A percentile compares a stretch with the other conserved stretches of the same genome.
These are phyloP conservation scores for Spizellomyces sp. DNA, from an alignment of 192 early-diverging fungal genomes.

Conservation along the genomic window DNA sequence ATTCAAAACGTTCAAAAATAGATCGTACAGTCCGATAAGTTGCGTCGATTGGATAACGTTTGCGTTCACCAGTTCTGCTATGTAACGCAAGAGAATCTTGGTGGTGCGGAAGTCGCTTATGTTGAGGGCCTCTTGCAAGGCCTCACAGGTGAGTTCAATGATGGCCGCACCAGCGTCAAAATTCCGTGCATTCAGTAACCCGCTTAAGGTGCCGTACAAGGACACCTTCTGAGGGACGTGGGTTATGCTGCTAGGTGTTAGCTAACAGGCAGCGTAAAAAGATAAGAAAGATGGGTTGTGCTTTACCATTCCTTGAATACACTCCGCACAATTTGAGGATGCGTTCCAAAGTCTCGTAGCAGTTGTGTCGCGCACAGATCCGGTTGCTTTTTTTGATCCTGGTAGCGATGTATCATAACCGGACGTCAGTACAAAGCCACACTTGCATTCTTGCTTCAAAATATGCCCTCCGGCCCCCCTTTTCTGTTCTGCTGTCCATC, in stretches of 20 bases:
- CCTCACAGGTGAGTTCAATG: slow-evolving; percentile 56
- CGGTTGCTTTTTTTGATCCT: neutral
- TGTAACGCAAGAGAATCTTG: slow-evolving; percentile 64
- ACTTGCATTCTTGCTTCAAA: neutral
- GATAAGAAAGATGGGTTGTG: neutral
- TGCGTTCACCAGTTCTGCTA: slow-evolving; percentile 61
- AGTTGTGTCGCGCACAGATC: neutral
- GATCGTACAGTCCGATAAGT: slow-evolving; percentile 65
- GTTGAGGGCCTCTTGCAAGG: slow-evolving; percentile 59
- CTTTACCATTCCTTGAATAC: slow-evolving; percentile 26
- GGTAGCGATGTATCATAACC: neutral
- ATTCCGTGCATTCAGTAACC: slow-evolving; percentile 79
- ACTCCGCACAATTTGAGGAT: slow-evolving; percentile 6
- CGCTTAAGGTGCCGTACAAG: slow-evolving; percentile 80
- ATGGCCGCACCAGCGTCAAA: slow-evolving; percentile 65
- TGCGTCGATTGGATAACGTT: slow-evolving; percentile 71
- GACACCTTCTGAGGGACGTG: slow-evolving; percentile 75
- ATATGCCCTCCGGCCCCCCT: neutral
- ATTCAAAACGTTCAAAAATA: slow-evolving; percentile 59
- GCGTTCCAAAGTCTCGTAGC: neutral
- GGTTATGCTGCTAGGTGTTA: slow-evolving; percentile 47
- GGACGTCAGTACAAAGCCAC: neutral
- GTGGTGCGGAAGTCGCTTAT: slow-evolving; percentile 68
- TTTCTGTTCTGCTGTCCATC: neutral
- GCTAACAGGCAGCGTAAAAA: neutral